A percentile compares a stretch with the other conserved stretches of the same genome.
These are phyloP conservation scores for Cercospora brassicicola DNA, from an alignment of 2,329 filamentous ascomycete genomes.

Conservation along the genomic window DNA sequence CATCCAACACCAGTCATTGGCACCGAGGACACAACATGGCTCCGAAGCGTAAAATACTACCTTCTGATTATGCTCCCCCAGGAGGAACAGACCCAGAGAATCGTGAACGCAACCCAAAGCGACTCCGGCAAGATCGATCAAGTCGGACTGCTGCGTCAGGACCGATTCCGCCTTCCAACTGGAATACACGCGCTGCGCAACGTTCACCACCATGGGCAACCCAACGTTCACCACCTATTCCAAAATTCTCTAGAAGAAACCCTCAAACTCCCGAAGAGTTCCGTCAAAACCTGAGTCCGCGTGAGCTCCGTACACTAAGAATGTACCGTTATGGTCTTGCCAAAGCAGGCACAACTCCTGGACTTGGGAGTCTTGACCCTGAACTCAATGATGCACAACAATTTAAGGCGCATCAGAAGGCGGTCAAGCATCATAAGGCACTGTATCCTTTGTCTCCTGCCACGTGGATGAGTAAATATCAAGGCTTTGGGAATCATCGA, in stretches of 20 bases:
- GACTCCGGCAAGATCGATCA: neutral
- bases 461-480: neutral
- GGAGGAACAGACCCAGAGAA: neutral
- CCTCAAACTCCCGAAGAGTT: conserved; percentile 4
- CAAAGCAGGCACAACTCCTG: neutral
- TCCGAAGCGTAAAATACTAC: neutral
- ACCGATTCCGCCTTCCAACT: neutral
- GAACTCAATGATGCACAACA: neutral
- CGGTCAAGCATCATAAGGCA: neutral
- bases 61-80: neutral
- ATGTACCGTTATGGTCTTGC: conserved; percentile 1
- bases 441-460: neutral
- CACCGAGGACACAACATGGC: neutral
- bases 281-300: neutral
- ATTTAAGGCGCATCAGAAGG: neutral
- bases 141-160: neutral
- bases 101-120: neutral
- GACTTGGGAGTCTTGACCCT: neutral
- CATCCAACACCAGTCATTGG: neutral
- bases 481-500: neutral
- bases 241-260: neutral
- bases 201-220: neutral
- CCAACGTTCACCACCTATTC: neutral
- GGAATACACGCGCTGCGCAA: neutral
- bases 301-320: neutral